phyloP scores from a whole-genome alignment of 768 basidiomycete genomes.

The Kwoniella dendrophila region DNA sequence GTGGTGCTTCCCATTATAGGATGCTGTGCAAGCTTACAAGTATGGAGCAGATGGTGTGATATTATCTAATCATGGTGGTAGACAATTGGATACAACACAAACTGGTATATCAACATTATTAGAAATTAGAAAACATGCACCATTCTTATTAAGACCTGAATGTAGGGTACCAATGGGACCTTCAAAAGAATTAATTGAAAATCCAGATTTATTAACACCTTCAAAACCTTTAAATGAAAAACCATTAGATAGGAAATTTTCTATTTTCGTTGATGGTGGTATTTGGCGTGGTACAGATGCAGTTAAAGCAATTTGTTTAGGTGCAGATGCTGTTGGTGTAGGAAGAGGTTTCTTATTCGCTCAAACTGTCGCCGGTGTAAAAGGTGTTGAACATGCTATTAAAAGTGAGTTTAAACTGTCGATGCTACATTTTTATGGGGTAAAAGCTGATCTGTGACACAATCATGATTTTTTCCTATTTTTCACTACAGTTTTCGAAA shows the following conservation, averaged over 20 bases:
- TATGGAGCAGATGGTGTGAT: constrained; percentile 85
- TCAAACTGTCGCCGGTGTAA: constrained; percentile 45
- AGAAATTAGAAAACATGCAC: constrained; percentile 49
- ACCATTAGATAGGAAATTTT: constrained; percentile 26
- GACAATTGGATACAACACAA: constrained; percentile 52
- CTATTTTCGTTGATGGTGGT: constrained; percentile 45
- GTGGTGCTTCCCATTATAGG: constrained; percentile 57
- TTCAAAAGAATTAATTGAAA: constrained; percentile 1
- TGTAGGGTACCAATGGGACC: constrained; percentile 41
- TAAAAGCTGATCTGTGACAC: too few relatives aligned
- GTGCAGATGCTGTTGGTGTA: constrained; percentile 53
- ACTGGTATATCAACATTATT: constrained; percentile 44
- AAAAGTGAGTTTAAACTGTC: constrained; percentile 36
- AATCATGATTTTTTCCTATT: too few relatives aligned
- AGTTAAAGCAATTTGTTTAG: constrained; percentile 53
- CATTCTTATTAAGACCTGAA: constrained; percentile 36
- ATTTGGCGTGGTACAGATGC: constrained; percentile 48
- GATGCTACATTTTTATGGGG: not conserved
- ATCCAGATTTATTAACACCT: constrained; percentile 9
- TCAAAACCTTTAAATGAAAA: not conserved
- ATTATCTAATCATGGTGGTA: constrained; percentile 64
- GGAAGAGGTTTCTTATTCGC: constrained; percentile 50
- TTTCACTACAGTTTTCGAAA: constrained; percentile 71
- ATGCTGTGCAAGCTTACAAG: constrained; percentile 81
- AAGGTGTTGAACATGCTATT: constrained; percentile 49